These are phyloP conservation scores for Cylindrodendrum hubeiense DNA, from an alignment of 2,329 filamentous ascomycete species.

Conservation along the genomic window DNA sequence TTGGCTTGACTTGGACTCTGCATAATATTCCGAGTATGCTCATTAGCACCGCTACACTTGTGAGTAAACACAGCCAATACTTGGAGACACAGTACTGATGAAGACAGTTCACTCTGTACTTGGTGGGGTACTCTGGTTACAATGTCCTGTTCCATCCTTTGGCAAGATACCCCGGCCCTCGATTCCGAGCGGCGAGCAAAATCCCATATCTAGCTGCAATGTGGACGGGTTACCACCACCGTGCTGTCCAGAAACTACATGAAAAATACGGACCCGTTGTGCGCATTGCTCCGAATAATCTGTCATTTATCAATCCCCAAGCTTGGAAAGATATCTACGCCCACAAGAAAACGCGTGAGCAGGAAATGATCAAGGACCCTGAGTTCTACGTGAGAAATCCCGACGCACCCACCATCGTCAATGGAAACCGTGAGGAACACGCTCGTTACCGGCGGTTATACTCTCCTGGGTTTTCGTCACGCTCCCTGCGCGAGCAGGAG, in stretches of 20 bases:
- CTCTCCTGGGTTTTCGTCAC: constrained; percentile 21
- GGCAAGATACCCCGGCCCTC: constrained; percentile 22
- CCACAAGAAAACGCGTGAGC: constrained; percentile 21
- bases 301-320: constrained; percentile 24
- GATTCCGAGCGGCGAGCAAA: constrained; percentile 5
- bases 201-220: constrained; percentile 18
- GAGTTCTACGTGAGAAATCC: constrained; percentile 7
- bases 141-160: constrained; percentile 25
- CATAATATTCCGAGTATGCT: constrained; percentile 5
- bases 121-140: background rate
- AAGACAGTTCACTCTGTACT: constrained; percentile 8
- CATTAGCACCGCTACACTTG: constrained; percentile 10
- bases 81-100: background rate
- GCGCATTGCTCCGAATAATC: constrained; percentile 24
- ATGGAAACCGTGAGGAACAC: constrained; percentile 21
- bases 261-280: constrained; percentile 24
- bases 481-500: constrained; percentile 25
- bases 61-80: background rate
- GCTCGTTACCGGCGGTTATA: constrained; percentile 22
- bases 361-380: constrained; percentile 24
- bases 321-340: constrained; percentile 28
- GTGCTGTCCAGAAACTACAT: constrained; percentile 19
- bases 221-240: constrained; percentile 11
- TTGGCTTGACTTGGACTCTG: background rate
- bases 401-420: constrained; percentile 24